These are phyloP conservation scores for Globomyces pollinis-pini DNA, from an alignment of 192 early-diverging fungal species.

Conservation along the genomic window DNA sequence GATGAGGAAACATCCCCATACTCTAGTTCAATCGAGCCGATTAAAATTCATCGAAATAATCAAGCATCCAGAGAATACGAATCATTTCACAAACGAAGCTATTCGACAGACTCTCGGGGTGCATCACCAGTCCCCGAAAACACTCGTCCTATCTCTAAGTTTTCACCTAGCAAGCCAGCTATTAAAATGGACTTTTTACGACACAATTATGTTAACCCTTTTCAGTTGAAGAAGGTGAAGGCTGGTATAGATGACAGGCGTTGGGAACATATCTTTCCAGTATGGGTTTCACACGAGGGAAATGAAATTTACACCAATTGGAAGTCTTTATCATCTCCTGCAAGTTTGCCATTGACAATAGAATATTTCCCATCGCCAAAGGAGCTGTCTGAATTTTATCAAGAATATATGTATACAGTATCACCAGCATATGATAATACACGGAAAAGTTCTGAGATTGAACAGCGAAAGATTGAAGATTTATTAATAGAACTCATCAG, in stretches of 20 bases:
- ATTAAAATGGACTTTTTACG: constrained; percentile 5
- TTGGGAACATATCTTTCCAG: constrained; percentile 87
- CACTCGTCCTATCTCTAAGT: not conserved
- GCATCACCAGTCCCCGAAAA: not conserved
- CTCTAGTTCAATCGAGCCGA: constrained; percentile 3
- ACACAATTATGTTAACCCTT: constrained; percentile 11
- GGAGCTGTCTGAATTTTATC: constrained; percentile 60
- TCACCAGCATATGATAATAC: constrained; percentile 27
- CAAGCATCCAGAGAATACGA: not conserved
- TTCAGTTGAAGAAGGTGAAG: not conserved
- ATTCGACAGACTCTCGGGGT: constrained; percentile 2
- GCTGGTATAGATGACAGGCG: constrained; percentile 33
- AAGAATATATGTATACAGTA: constrained; percentile 71
- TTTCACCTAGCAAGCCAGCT: constrained; percentile 2
- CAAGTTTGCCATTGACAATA: constrained; percentile 86
- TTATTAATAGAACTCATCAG: constrained; percentile 77
- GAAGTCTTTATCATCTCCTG: constrained; percentile 87
- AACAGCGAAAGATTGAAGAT: constrained; percentile 23
- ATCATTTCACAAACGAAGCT: not conserved
- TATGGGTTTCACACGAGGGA: constrained; percentile 31
- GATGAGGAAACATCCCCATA: not conserved
- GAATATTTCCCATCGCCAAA: constrained; percentile 69
- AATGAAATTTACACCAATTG: constrained; percentile 66
- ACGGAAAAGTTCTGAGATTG: constrained; percentile 18
- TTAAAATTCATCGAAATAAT: not conserved